A percentile compares a stretch with the other conserved stretches of the same genome.
Evolutionary conservation across 2,329 filamentous ascomycete species (phyloP).

Genomic region (Ophiosphaerella herpotricha): DNA sequence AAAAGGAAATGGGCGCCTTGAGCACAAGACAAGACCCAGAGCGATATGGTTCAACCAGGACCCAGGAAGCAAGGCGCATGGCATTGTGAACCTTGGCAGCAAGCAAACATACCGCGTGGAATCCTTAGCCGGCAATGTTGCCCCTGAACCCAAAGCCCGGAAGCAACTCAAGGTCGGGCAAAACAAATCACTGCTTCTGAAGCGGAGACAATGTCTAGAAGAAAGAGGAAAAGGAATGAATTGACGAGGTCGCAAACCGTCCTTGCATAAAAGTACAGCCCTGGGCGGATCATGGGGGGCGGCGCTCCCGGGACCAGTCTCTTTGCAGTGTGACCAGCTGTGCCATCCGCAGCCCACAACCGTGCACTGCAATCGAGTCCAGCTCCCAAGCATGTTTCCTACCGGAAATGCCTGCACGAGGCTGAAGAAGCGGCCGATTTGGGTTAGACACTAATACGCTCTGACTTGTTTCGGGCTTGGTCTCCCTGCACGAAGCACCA

Average conservation of each 20-base stretch:
- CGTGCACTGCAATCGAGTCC: slow-evolving; percentile 1
- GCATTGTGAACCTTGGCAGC: too few species aligned
- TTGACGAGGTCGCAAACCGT: not conserved
- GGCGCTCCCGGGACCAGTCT: slow-evolving; percentile 1
- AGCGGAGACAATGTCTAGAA: not conserved
- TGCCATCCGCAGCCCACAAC: not conserved
- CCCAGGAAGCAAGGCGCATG: too few species aligned
- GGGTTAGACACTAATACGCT: slow-evolving; percentile 1
- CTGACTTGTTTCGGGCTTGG: slow-evolving; percentile 2
- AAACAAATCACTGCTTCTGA: too few species aligned
- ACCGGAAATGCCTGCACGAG: not conserved
- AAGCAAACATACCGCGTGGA: too few species aligned
- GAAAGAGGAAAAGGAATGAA: not conserved
- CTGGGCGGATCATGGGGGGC: slow-evolving; percentile 4
- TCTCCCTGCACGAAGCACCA: not conserved
- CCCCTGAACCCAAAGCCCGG: too few species aligned
- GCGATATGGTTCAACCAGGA: too few species aligned
- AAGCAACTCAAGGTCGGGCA: too few species aligned
- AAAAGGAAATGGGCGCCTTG: too few species aligned
- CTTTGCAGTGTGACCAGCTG: not conserved
- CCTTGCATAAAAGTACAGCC: not conserved
- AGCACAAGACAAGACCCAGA: too few species aligned
- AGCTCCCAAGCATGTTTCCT: slow-evolving; percentile 1
- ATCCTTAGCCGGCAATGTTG: too few species aligned
- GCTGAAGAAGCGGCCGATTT: not conserved